A percentile compares a stretch with the other conserved stretches of the same genome.
Conservation (phyloP, 148 eudicot species). For the Heliamphora exappendiculata region DNA sequence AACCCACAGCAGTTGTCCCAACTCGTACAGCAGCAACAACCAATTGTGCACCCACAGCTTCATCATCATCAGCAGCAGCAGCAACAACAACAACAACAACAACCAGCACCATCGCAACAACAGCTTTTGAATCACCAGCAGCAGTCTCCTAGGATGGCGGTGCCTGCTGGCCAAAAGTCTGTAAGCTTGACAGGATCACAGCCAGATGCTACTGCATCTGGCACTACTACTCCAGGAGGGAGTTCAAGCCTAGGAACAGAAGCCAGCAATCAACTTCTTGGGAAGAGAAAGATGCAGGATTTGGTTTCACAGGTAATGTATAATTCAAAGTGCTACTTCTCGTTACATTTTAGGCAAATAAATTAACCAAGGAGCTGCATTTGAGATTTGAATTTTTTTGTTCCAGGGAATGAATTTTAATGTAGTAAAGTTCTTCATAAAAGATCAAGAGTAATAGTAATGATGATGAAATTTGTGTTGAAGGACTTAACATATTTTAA, state of each 20-base stretch:
- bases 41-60: slow-evolving; percentile 37
- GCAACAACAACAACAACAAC: slow-evolving; percentile 31
- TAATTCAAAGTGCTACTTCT: background rate
- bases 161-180: slow-evolving; percentile 67
- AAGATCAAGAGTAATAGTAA: too few species aligned
- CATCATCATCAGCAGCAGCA: slow-evolving; percentile 46
- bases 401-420: background rate
- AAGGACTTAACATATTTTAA: too few species aligned
- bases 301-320: slow-evolving; percentile 79
- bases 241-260: slow-evolving; percentile 96
- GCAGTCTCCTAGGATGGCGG: slow-evolving; percentile 61
- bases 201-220: slow-evolving; percentile 93
- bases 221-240: slow-evolving; percentile 78
- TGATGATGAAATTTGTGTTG: too few species aligned
- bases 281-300: slow-evolving; percentile 92
- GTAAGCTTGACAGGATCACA: slow-evolving; percentile 90
- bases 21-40: slow-evolving; percentile 55
- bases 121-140: slow-evolving; percentile 40
- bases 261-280: slow-evolving; percentile 82
- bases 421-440: too few species aligned
- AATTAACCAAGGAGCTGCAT: background rate
- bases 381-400: background rate
- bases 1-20: slow-evolving; percentile 74
- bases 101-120: slow-evolving; percentile 22
- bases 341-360: background rate